Conservation (phyloP, 148 eudicot species). For the Cornus florida region DNA sequence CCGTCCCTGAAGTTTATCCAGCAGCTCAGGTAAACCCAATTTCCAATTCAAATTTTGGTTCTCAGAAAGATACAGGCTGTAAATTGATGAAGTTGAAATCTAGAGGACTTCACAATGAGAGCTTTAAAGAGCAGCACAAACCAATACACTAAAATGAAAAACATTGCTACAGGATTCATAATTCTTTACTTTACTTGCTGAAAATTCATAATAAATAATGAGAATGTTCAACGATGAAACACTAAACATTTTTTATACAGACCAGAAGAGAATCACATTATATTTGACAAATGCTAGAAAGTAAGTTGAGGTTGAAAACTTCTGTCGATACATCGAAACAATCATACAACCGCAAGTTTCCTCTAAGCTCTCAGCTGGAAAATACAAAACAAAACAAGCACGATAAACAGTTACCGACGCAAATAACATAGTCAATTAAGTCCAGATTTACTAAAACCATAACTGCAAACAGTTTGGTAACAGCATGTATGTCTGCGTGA, state of each 20-base stretch:
- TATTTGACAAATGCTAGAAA: background rate
- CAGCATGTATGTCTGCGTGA: too few species aligned
- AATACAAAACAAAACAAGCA: too few species aligned
- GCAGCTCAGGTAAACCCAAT: too few species aligned
- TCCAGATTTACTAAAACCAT: slow-evolving; percentile 1
- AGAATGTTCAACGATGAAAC: background rate
- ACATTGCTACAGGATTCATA: background rate
- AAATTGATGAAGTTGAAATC: too few species aligned
- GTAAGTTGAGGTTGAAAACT: slow-evolving; percentile 37
- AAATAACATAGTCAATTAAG: background rate
- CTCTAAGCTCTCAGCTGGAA: too few species aligned
- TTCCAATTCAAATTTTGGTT: too few species aligned
- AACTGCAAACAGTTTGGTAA: background rate
- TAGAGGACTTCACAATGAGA: background rate
- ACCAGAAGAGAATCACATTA: background rate
- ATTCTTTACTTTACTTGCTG: background rate
- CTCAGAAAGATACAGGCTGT: too few species aligned
- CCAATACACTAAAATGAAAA: background rate
- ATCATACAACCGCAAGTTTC: slow-evolving; percentile 44
- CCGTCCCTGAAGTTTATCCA: too few species aligned
- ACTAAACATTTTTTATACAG: background rate
- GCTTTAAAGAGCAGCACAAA: background rate
- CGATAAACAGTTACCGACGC: background rate
- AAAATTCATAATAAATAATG: background rate
- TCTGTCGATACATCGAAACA: too few species aligned